Base-by-base conservation (phyloP, 2,329 filamentous ascomycete species). In the Sarocladium kiliense region DNA sequence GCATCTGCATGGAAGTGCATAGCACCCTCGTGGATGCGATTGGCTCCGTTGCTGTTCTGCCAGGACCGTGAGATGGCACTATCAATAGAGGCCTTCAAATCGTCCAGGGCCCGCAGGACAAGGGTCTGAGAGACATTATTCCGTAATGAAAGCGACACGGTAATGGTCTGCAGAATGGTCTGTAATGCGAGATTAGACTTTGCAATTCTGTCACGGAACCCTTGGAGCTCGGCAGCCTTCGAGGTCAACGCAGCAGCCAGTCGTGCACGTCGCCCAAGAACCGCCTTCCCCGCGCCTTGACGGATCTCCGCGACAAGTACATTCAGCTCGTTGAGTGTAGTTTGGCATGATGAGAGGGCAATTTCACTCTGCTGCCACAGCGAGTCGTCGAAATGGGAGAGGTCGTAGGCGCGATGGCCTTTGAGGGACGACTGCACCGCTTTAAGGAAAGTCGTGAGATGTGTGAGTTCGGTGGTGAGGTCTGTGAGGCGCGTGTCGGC, bases 161-260 rank as follows among this genome's bases (percentile, higher is more conserved):
- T 61, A 47, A 66, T 63, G 5, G 63, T 60, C 25, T 61, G 60
- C 2, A 65, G 54, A 42, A 65, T 63, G 2, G 63, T 66, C 53
- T 66, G 64, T 36, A 66, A 53, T 2, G 62, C 62, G 41, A 58
- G 62, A 19, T 65, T 66, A 12, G 60, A 63, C 54, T 65, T 62
- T 47, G 63, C 59, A 30, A 66, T 60, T 49, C 61, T 63, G 56
- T 66, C 65, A 11, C 59, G 58, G 45, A 62, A 61, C 0, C 57
- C 55, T 11, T 55, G 47, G 9, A 66, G 49, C 1, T 62, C 61
- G 30, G 36, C 41, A 21, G 60, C 57, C 36, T 61, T 56, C 3
- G 58, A 39, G 16, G 55, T 59, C 39, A 64, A 53, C 14, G 63
- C 57, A 11, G 61, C 49, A 19, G 57, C 56, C 2, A 53, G 57